Base-by-base conservation (phyloP, 768 basidiomycete genomes). In the Russula dissimulans region DNA sequence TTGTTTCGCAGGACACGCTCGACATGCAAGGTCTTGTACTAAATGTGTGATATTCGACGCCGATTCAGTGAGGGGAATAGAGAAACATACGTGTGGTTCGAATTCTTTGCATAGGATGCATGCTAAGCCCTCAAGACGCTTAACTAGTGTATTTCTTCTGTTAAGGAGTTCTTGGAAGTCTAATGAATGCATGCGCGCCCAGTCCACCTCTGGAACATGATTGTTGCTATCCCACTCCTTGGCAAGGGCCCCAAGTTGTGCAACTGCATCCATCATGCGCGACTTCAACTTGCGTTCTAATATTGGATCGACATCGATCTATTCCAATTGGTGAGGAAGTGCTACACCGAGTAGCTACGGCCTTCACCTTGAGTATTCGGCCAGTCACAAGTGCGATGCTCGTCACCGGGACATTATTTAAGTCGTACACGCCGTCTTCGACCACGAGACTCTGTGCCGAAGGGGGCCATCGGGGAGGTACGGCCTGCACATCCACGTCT, bases 161-260 rank as follows among this genome's bases (percentile, higher is more conserved):
- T 81, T 81, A 54, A 97, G 69, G 22, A 78, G 74, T 64, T 97
- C 95, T 71, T 97, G 92, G 70, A 98, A 97, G 56, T 97, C 94
- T 8, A 99, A 72, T n/a, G 83, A 78, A 47, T 88, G 82, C 70
- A 93, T 80, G 54, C 87, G 81, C 57, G 76, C 76, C 95, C 94
- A 98, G 56, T 91, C 91, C 4, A 86, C 81, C 70, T 99, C 97
- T 2, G 82, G 80, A 14, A 93, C 73, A 3, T 65, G 66, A 8
- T 72, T 69, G 4, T 66, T 60, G n/a, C 68, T 58, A 43, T 73
- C 60, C 85, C 88, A 92, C 57, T 89, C 85, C 15, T 76, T 69
- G 15, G 81, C 74, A 3, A 87, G 63, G 2, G 56, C 67, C 46
- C 79, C 75, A 12, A 95, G 74, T 8, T 75, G 72, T 5, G 74